A percentile compares a stretch with the other conserved stretches of the same genome.
Conservation (phyloP, 176 grass and related monocot species). For the Eragrostis curvula region DNA sequence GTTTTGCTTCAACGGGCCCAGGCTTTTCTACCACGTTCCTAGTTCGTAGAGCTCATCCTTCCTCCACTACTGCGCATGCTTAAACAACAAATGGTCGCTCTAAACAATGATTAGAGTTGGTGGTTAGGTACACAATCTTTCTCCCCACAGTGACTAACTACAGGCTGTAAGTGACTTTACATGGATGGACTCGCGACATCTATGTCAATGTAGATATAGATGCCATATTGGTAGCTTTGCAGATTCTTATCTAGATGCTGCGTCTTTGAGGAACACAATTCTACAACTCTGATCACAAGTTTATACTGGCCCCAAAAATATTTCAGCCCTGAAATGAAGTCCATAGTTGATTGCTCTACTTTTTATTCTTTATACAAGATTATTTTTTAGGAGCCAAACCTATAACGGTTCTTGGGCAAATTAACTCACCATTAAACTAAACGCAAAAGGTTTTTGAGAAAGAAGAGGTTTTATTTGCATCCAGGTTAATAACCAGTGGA, state of each 20-base stretch:
- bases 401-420: too few species aligned
- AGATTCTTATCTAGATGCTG: background rate
- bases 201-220: constrained; percentile 2
- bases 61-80: constrained; percentile 33
- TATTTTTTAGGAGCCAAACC: too few species aligned
- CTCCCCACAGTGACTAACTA: constrained; percentile 6
- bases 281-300: background rate
- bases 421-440: too few species aligned
- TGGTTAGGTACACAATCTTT: constrained; percentile 45
- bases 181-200: background rate
- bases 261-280: background rate
- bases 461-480: background rate
- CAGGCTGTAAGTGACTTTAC: constrained; percentile 7
- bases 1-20: constrained; percentile 17
- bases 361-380: background rate
- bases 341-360: background rate
- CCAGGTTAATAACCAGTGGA: background rate
- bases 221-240: background rate
- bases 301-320: background rate
- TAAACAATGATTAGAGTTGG: constrained; percentile 43
- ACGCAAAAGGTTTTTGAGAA: too few species aligned
- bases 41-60: constrained; percentile 28
- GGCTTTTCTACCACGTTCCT: constrained; percentile 17
- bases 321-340: background rate
- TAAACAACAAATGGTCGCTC: constrained; percentile 38